Evolutionary conservation across 2,329 filamentous ascomycete genomes (phyloP).

Genomic region (Pseudogymnoascus sp.): DNA sequence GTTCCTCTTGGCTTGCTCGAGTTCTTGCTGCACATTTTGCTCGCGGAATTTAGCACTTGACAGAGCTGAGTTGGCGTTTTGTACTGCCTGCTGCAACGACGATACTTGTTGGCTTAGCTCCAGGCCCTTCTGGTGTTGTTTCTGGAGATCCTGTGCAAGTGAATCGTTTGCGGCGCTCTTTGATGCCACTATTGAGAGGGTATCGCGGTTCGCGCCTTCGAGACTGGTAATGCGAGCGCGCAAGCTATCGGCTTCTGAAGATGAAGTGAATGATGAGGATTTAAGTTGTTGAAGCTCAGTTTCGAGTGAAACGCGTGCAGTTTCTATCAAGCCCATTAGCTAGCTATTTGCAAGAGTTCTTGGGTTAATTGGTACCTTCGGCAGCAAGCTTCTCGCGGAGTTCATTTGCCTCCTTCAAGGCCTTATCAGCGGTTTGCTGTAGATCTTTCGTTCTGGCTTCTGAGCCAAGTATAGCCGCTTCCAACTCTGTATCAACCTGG

Average conservation of each 20-base stretch:
- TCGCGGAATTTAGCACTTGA: conserved; percentile 84
- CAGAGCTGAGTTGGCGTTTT: conserved; percentile 71
- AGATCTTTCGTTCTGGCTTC: conserved; percentile 77
- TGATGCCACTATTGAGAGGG: conserved; percentile 78
- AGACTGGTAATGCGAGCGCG: conserved; percentile 78
- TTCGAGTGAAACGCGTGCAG: conserved; percentile 64
- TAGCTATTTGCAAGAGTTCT: conserved; percentile 13
- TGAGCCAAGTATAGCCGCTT: conserved; percentile 76
- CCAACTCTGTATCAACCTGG: conserved; percentile 83
- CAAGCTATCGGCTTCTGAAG: conserved; percentile 67
- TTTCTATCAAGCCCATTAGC: conserved; percentile 51
- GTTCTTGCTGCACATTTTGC: conserved; percentile 81
- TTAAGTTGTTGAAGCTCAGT: conserved; percentile 75
- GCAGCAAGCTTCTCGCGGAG: conserved; percentile 72
- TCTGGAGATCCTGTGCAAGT: conserved; percentile 76
- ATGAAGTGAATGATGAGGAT: conserved; percentile 65
- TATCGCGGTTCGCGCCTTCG: conserved; percentile 88
- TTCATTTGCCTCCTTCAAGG: conserved; percentile 75
- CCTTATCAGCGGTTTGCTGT: conserved; percentile 75
- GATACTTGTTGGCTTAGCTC: conserved; percentile 78
- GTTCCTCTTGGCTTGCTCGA: conserved; percentile 81
- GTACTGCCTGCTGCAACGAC: conserved; percentile 72
- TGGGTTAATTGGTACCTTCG: conserved; percentile 52
- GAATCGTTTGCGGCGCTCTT: conserved; percentile 83
- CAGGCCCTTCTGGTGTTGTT: conserved; percentile 82